phyloP scores from a whole-genome alignment of 805 yeast genomes.

The Candida oleophila region DNA sequence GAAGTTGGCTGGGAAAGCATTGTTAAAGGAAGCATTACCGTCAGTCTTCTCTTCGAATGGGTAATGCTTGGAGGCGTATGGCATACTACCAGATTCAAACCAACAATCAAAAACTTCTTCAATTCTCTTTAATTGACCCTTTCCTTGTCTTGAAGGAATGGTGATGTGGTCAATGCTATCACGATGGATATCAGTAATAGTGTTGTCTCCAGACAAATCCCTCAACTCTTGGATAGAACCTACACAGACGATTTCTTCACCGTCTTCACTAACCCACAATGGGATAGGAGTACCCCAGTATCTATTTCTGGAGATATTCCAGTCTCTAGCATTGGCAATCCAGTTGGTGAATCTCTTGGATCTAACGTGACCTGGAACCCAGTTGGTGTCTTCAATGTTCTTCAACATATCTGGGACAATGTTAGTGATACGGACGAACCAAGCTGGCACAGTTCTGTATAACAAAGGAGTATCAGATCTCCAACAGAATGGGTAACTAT shows the following conservation, averaged over 20 bases:
- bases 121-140: constrained; percentile 82
- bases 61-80: constrained; percentile 94
- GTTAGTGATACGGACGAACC: constrained; percentile 92
- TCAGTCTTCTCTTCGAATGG: constrained; percentile 83
- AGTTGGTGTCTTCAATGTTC: constrained; percentile 80
- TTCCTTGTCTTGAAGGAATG: constrained; percentile 88
- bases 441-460: constrained; percentile 96
- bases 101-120: constrained; percentile 99
- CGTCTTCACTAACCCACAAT: constrained; percentile 94
- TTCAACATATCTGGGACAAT: constrained; percentile 86
- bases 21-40: constrained; percentile 42
- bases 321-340: constrained; percentile 98
- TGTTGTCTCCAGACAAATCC: constrained; percentile 76
- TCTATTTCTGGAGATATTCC: constrained; percentile 98
- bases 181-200: constrained; percentile 90
- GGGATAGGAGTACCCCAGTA: constrained; percentile 99
- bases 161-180: constrained; percentile 88
- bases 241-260: constrained; percentile 87
- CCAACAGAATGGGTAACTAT: constrained; percentile 99
- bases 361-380: constrained; percentile 92
- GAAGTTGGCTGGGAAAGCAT: constrained; percentile 93
- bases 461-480: constrained; percentile 97
- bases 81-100: constrained; percentile 99
- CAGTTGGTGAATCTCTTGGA: constrained; percentile 96
- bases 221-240: constrained; percentile 88